phyloP scores from a whole-genome alignment of 2,329 filamentous ascomycete genomes.

The Monosporascus sp. region DNA sequence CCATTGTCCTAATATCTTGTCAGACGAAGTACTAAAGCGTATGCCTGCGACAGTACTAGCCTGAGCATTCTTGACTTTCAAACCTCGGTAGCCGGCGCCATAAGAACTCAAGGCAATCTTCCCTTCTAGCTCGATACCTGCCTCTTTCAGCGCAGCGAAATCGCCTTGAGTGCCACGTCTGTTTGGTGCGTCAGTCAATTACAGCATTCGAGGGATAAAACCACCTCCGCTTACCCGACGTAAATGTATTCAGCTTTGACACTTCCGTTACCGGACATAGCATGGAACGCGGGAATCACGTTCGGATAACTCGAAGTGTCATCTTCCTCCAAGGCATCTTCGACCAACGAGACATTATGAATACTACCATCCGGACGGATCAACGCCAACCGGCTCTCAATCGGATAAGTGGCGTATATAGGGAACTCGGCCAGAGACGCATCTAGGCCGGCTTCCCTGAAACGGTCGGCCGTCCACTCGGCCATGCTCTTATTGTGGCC shows the following conservation, averaged over 20 bases:
- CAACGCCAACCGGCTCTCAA: conserved; percentile 3
- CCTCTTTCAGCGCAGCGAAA: conserved; percentile 4
- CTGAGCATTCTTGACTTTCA: conserved; percentile 7
- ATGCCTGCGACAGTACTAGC: background rate
- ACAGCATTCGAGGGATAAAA: background rate
- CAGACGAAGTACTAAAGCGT: background rate
- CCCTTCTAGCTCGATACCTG: conserved; percentile 3
- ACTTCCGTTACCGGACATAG: conserved; percentile 4
- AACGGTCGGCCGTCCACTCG: conserved; percentile 4
- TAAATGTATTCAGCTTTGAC: conserved; percentile 3
- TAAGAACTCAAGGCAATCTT: conserved; percentile 5
- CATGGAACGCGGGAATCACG: conserved; percentile 5
- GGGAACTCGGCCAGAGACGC: conserved; percentile 3
- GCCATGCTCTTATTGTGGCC: conserved; percentile 5
- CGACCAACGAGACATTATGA: conserved; percentile 3
- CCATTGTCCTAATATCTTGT: conserved; percentile 1
- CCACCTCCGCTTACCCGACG: background rate
- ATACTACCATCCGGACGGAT: conserved; percentile 4
- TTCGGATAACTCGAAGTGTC: conserved; percentile 5
- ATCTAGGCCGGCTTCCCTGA: conserved; percentile 2
- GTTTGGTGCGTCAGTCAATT: background rate
- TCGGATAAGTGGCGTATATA: conserved; percentile 5
- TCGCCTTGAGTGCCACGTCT: conserved; percentile 3
- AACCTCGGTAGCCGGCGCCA: conserved; percentile 3
- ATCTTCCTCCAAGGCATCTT: conserved; percentile 4